Conservation (phyloP, 805 yeast genomes). For the Debaryomyces prosopidis region DNA sequence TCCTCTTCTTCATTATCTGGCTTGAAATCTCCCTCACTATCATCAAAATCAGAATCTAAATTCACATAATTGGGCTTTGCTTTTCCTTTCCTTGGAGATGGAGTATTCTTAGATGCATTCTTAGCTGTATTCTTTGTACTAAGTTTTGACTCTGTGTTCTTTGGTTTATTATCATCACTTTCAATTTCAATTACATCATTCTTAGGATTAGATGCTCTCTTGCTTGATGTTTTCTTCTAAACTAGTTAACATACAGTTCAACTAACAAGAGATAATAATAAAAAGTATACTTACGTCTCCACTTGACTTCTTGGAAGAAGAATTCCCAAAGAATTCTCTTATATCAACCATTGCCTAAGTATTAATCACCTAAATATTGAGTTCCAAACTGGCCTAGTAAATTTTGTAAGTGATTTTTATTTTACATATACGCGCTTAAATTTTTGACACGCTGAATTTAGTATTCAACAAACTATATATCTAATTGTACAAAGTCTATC, state of each 20-base stretch:
- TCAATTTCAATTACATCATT: slow-evolving; percentile 3
- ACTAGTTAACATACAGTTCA: neutral
- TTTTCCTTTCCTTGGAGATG: neutral
- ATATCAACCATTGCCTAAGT: slow-evolving; percentile 11
- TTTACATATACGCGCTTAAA: neutral
- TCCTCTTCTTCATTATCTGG: slow-evolving; percentile 26
- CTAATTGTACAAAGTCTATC: neutral
- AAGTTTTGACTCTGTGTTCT: neutral
- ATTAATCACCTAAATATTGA: neutral
- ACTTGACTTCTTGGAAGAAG: slow-evolving; percentile 1
- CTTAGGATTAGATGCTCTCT: neutral
- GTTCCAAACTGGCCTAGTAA: neutral
- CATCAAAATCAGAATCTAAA: slow-evolving; percentile 11
- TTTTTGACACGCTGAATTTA: neutral
- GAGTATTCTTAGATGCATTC: neutral
- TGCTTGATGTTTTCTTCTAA: neutral
- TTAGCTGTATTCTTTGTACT: neutral
- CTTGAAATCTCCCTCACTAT: slow-evolving; percentile 23
- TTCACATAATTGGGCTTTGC: neutral
- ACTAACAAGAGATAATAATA: too few relatives aligned
- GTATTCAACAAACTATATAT: too few relatives aligned
- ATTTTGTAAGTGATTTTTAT: neutral
- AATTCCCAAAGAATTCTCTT: slow-evolving; percentile 10
- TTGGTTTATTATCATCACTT: slow-evolving; percentile 1
- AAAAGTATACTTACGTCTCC: neutral